These are phyloP conservation scores for Fraxinus cuspidata DNA, from an alignment of 257 asterid species.

Conservation along the genomic window DNA sequence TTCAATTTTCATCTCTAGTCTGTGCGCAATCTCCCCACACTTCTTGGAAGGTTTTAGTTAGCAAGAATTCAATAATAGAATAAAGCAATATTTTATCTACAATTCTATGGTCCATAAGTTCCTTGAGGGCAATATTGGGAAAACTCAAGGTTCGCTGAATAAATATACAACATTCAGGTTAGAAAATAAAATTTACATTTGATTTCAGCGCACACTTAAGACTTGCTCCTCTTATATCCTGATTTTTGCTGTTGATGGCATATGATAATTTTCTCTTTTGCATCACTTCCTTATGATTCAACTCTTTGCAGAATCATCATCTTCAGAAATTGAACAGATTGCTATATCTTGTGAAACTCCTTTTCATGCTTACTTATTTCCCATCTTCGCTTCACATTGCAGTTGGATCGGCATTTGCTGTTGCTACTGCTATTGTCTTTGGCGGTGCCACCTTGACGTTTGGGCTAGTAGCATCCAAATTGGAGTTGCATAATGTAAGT, in stretches of 20 bases:
- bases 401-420: slow-evolving; percentile 89
- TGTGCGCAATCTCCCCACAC: too few species aligned
- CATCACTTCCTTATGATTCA: slow-evolving; percentile 1
- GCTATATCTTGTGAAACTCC: background rate
- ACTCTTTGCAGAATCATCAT: background rate
- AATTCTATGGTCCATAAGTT: background rate
- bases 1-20: background rate
- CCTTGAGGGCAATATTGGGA: background rate
- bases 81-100: background rate
- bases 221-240: background rate
- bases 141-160: background rate
- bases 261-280: background rate
- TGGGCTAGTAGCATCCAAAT: slow-evolving; percentile 61
- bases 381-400: slow-evolving; percentile 18
- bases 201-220: background rate
- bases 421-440: slow-evolving; percentile 75
- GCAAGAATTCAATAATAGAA: background rate
- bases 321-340: background rate
- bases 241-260: background rate
- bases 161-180: background rate
- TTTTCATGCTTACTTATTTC: slow-evolving; percentile 12
- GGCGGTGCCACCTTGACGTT: slow-evolving; percentile 67
- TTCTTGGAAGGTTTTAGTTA: too few species aligned
- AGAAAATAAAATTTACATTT: background rate
- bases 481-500: slow-evolving; percentile 68